Evolutionary conservation across 805 yeast genomes (phyloP), one percentile per base, ranked within the genome.

Genomic region (Cyberlindnera nakhonratchasimensis): DNA sequence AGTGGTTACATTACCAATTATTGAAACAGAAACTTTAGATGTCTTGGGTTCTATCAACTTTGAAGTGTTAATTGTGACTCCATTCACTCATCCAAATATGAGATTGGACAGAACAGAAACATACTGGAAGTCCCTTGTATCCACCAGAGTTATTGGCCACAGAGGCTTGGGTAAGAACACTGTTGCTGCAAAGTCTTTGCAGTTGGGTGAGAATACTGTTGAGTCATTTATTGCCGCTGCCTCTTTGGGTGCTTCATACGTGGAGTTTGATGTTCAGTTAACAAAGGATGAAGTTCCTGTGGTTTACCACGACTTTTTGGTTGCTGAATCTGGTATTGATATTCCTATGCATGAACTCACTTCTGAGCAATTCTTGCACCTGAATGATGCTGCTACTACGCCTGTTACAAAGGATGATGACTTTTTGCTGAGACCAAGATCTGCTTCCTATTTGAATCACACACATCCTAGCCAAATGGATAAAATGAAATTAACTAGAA

Each of bases 141-240:
- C 91, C 0, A 86, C 96, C 1, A 73, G 96, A 46, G 96, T 91
- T 20, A 91, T 91, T 64, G 98, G 98, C 2, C 98, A 91, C 63
- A 77, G 98, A 57, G 98, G 98, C 5, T 70, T 88, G 50, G 98
- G 98, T 52, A 90, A 89, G 68, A 91, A 91, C 64, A 73, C 76
- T 39, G 73, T 80, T 43, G 74, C 75, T 32, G 74, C 82, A 35
- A 81, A 78, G 48, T 85, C 96, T 4, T 72, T 91, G 56, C 98
- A 91, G 63, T 72, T 91, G 46, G 98, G 98, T 31, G 98, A 91
- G 57, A 91, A 91, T 61, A 91, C 98, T 0, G 84, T 91, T 17
- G 96, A 91, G 55, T 86, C 96, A 0, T 91, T 91, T 55, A 85
- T 91, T 58, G 95, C 96, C 11, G 98, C 98, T 0, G 96, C 97